These are phyloP conservation scores for Afroboletus lepidellus DNA, from an alignment of 1,284 basidiomycete genomes.

Conservation along the genomic window DNA sequence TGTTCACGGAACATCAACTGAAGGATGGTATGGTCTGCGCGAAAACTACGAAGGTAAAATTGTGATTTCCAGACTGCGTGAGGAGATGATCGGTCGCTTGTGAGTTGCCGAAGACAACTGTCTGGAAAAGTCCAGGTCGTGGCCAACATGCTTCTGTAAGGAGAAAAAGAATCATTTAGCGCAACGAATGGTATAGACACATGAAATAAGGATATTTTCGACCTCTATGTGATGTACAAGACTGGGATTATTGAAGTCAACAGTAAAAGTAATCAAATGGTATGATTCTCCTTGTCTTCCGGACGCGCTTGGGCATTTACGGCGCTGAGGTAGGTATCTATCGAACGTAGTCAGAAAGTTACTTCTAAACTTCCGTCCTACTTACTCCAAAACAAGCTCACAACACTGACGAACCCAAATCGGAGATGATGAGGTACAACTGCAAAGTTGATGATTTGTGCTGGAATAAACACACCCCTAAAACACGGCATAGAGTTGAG, in stretches of 20 bases:
- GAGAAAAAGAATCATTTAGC: neutral
- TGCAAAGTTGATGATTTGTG: slow-evolving; percentile 81
- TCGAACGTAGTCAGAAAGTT: slow-evolving; percentile 5
- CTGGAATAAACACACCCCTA: slow-evolving; percentile 76
- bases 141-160: neutral
- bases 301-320: slow-evolving; percentile 36
- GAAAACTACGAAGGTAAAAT: too few relatives aligned
- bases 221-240: slow-evolving; percentile 17
- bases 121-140: neutral
- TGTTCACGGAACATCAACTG: neutral
- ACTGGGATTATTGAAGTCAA: neutral
- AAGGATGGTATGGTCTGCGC: too few relatives aligned
- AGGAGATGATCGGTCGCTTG: too few relatives aligned
- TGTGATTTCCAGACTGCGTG: too few relatives aligned
- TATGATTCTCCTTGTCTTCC: slow-evolving; percentile 1
- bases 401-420: slow-evolving; percentile 74
- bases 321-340: slow-evolving; percentile 50
- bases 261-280: slow-evolving; percentile 6
- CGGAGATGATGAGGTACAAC: slow-evolving; percentile 78
- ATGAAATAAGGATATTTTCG: slow-evolving; percentile 10
- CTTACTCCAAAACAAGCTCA: slow-evolving; percentile 86
- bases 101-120: neutral
- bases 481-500: neutral
- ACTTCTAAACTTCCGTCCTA: slow-evolving; percentile 24
- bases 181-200: slow-evolving; percentile 10